Conservation (phyloP, 495 filamentous ascomycete genomes). For the Talaromyces proteolyticus region DNA sequence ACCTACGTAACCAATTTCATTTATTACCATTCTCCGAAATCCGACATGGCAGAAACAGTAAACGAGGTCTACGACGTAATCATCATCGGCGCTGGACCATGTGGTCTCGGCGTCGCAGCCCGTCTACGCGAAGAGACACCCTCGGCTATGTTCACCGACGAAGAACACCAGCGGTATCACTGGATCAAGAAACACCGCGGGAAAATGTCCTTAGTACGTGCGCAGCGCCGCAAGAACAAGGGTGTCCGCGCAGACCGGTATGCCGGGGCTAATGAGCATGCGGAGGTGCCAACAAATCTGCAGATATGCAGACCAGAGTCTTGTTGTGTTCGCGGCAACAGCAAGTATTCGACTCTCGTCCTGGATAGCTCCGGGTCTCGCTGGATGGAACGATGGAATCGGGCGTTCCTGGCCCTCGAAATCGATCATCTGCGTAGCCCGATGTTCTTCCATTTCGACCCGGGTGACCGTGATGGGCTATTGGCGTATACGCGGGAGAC, state of each 20-base stretch:
- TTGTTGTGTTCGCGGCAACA: not conserved
- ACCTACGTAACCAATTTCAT: too few relatives aligned
- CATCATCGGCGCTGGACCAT: slow-evolving; percentile 59
- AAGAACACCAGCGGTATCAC: slow-evolving; percentile 59
- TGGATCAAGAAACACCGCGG: slow-evolving; percentile 53
- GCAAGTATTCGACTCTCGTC: slow-evolving; percentile 26
- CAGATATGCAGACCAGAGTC: too few relatives aligned
- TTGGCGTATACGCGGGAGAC: slow-evolving; percentile 51
- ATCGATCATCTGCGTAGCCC: slow-evolving; percentile 57
- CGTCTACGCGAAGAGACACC: slow-evolving; percentile 55
- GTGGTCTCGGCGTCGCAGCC: slow-evolving; percentile 55
- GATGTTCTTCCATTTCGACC: slow-evolving; percentile 65
- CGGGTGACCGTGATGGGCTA: slow-evolving; percentile 56
- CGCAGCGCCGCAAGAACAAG: slow-evolving; percentile 7
- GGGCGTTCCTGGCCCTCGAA: slow-evolving; percentile 46
- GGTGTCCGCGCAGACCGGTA: not conserved
- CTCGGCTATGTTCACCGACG: slow-evolving; percentile 60
- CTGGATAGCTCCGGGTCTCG: slow-evolving; percentile 44
- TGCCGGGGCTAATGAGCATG: not conserved
- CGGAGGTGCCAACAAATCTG: not conserved
- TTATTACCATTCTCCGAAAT: too few relatives aligned
- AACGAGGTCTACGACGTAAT: slow-evolving; percentile 47
- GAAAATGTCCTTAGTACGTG: slow-evolving; percentile 35
- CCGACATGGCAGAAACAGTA: too few relatives aligned
- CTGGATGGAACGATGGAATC: slow-evolving; percentile 56